phyloP scores from a whole-genome alignment of 2,329 filamentous ascomycete species.

The Fusarium annulatum region DNA sequence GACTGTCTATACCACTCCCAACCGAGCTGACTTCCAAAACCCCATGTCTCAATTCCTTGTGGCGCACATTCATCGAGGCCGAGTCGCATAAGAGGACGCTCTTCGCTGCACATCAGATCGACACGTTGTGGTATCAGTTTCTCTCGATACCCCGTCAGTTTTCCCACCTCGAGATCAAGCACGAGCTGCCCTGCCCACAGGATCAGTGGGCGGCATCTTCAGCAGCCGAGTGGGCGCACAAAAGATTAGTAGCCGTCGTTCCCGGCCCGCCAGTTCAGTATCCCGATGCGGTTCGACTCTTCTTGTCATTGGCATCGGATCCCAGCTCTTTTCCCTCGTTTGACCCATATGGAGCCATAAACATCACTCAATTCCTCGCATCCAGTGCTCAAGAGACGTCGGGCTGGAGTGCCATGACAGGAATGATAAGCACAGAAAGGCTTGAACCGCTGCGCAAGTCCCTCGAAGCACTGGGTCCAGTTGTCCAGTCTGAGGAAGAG shows the following conservation, averaged over 20 bases:
- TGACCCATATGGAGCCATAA: constrained; percentile 55
- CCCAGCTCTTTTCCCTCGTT: constrained; percentile 48
- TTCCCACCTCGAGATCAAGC: constrained; percentile 57
- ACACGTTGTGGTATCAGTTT: constrained; percentile 57
- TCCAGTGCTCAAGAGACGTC: constrained; percentile 56
- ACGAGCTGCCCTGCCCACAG: constrained; percentile 54
- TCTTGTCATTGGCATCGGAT: constrained; percentile 47
- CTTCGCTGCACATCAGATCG: constrained; percentile 56
- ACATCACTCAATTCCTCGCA: constrained; percentile 55
- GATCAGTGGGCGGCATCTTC: constrained; percentile 53
- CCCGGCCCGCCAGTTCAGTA: constrained; percentile 9
- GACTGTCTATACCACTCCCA: constrained; percentile 50
- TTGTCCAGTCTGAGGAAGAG: neutral
- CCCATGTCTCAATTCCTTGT: constrained; percentile 43
- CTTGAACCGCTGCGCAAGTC: constrained; percentile 51
- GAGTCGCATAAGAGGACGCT: constrained; percentile 57
- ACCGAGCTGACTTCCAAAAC: constrained; percentile 27
- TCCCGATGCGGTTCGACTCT: constrained; percentile 38
- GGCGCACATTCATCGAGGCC: constrained; percentile 50
- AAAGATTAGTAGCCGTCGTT: constrained; percentile 36
- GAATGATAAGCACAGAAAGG: constrained; percentile 53
- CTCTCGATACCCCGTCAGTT: constrained; percentile 51
- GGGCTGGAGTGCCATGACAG: constrained; percentile 57
- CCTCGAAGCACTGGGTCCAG: constrained; percentile 47
- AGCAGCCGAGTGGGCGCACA: constrained; percentile 51